phyloP scores from a whole-genome alignment of 345 rosid genomes.

The Cochlearia excelsa region DNA sequence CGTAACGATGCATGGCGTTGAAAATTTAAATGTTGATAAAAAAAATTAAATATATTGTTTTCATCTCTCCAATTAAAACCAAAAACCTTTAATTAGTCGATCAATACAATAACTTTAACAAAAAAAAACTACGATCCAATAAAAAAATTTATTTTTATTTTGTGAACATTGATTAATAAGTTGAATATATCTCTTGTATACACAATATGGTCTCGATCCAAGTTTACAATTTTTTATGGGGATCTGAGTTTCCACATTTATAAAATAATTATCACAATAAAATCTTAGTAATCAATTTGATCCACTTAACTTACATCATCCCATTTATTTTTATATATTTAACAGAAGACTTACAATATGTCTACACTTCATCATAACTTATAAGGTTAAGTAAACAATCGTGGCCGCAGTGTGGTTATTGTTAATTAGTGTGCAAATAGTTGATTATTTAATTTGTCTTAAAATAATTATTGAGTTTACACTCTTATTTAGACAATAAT shows the following conservation, averaged over 20 bases:
- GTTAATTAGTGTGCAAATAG: neutral
- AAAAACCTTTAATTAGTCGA: too few species aligned
- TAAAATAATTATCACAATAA: neutral
- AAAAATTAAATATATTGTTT: too few species aligned
- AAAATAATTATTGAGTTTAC: too few species aligned
- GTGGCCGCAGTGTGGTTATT: constrained; percentile 37
- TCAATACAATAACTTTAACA: too few species aligned
- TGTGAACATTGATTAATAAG: constrained; percentile 11
- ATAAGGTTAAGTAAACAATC: constrained; percentile 35
- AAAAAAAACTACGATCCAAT: too few species aligned
- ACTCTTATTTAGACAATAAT: too few species aligned
- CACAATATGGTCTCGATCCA: constrained; percentile 24
- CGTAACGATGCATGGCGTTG: constrained; percentile 38
- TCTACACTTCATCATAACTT: constrained; percentile 25
- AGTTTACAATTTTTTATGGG: constrained; percentile 20
- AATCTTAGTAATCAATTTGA: constrained; percentile 22
- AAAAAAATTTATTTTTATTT: neutral
- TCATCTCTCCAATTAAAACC: too few species aligned
- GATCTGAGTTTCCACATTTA: constrained; percentile 35
- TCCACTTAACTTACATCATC: constrained; percentile 37
- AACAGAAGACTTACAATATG: constrained; percentile 10
- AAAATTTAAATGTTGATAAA: neutral
- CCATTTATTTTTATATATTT: constrained; percentile 10
- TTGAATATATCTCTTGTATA: constrained; percentile 23
- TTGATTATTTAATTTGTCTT: too few species aligned